These are phyloP conservation scores for Amylocarpus encephaloides DNA, from an alignment of 2,329 filamentous ascomycete genomes.

Conservation along the genomic window DNA sequence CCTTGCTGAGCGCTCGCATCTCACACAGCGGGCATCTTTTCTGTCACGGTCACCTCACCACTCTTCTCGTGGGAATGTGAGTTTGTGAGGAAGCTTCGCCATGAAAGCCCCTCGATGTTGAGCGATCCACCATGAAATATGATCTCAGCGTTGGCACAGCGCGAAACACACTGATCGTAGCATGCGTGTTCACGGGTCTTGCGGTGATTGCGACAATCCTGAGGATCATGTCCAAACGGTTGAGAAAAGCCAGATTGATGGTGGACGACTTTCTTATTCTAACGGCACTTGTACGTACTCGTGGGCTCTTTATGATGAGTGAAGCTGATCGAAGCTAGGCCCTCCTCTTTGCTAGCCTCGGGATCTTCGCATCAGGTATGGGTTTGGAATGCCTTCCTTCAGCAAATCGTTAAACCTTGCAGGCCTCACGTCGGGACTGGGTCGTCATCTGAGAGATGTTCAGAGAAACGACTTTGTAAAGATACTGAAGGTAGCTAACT, in stretches of 20 bases:
- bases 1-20: too few species aligned
- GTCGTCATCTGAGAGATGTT: slow-evolving; percentile 10
- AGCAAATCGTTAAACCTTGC: not conserved
- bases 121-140: slow-evolving; percentile 5
- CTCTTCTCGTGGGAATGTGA: too few species aligned
- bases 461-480: not conserved
- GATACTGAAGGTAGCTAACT: slow-evolving; percentile 7
- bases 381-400: not conserved
- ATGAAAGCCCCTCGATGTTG: too few species aligned
- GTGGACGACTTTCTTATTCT: slow-evolving; percentile 11
- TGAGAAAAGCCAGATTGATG: slow-evolving; percentile 3
- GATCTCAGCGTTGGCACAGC: slow-evolving; percentile 4
- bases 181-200: slow-evolving; percentile 4
- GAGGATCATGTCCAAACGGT: slow-evolving; percentile 3
- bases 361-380: slow-evolving; percentile 9
- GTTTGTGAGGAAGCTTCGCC: too few species aligned
- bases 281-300: slow-evolving; percentile 6
- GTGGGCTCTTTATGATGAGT: not conserved
- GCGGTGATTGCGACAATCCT: slow-evolving; percentile 4
- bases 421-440: slow-evolving; percentile 10
- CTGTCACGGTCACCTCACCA: too few species aligned
- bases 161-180: slow-evolving; percentile 5
- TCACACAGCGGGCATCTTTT: too few species aligned
- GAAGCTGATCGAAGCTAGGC: slow-evolving; percentile 4
- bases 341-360: slow-evolving; percentile 7